A percentile compares a stretch with the other conserved stretches of the same genome.
phyloP scores from a whole-genome alignment of 1,139 yeast genomes.

The Candida sp. region DNA sequence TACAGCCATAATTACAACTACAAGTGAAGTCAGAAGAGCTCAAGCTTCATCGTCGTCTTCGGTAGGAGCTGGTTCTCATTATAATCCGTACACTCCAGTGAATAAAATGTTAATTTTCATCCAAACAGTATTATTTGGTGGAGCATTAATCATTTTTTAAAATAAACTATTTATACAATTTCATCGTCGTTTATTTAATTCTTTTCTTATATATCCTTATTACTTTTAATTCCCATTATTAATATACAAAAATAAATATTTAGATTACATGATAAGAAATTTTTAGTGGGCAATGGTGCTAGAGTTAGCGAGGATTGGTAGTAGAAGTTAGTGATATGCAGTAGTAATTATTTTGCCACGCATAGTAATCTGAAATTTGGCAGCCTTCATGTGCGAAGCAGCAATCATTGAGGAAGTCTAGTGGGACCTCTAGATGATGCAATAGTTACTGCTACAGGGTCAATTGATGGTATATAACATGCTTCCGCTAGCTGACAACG shows the following conservation, averaged over 20 bases:
- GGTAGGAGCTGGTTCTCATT: neutral
- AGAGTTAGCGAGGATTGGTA: too few relatives aligned
- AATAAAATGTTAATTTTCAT: neutral
- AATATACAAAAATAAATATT: neutral
- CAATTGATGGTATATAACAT: neutral
- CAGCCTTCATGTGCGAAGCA: neutral
- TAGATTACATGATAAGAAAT: too few relatives aligned
- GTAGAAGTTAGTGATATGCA: too few relatives aligned
- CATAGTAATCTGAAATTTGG: too few relatives aligned
- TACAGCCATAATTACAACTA: conserved; percentile 3
- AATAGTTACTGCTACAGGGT: neutral
- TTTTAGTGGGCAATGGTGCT: too few relatives aligned
- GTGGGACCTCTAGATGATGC: neutral
- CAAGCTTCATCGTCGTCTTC: conserved; percentile 2
- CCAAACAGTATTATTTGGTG: conserved; percentile 1
- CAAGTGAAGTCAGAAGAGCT: neutral
- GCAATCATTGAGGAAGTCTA: neutral
- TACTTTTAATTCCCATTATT: neutral
- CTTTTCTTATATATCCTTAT: neutral
- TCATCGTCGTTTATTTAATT: neutral
- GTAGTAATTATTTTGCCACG: too few relatives aligned
- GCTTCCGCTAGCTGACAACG: neutral
- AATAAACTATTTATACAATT: neutral
- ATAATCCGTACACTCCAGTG: neutral
- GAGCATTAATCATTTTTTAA: neutral